phyloP scores from a whole-genome alignment of 1,139 yeast species.

The Tardiomyces blankii region DNA sequence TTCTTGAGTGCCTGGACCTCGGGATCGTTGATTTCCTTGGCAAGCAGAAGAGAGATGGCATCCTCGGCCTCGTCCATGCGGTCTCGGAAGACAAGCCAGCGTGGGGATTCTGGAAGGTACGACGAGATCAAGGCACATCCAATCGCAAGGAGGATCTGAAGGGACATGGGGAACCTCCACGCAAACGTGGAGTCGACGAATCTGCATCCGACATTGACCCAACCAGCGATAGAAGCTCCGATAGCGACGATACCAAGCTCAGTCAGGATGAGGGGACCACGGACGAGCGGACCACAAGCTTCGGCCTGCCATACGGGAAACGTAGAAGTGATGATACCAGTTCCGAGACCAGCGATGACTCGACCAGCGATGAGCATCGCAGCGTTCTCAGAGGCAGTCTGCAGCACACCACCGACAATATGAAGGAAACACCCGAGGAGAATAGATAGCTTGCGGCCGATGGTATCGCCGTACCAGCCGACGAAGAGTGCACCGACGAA shows the following conservation, averaged over 20 bases:
- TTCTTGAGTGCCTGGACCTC: slow-evolving; percentile 3
- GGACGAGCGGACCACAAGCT: neutral
- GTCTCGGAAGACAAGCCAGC: slow-evolving; percentile 56
- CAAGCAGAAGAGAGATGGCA: slow-evolving; percentile 15
- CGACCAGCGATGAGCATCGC: neutral
- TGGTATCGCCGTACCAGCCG: slow-evolving; percentile 1
- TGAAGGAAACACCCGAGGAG: neutral
- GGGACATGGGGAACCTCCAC: slow-evolving; percentile 6
- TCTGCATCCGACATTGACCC: slow-evolving; percentile 4
- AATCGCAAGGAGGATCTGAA: slow-evolving; percentile 3
- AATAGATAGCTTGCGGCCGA: slow-evolving; percentile 2
- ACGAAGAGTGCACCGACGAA: slow-evolving; percentile 4
- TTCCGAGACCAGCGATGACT: neutral
- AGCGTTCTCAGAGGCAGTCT: neutral
- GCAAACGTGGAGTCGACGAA: slow-evolving; percentile 1
- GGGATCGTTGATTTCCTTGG: neutral
- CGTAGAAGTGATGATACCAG: neutral
- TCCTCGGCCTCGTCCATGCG: slow-evolving; percentile 44
- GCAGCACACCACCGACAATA: neutral
- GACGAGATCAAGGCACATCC: neutral
- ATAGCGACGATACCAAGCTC: neutral
- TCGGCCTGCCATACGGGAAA: neutral
- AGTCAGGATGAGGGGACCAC: neutral
- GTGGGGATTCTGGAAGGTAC: slow-evolving; percentile 35
- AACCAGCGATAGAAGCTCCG: neutral